A percentile compares a stretch with the other conserved stretches of the same genome.
phyloP scores from a whole-genome alignment of 1,284 basidiomycete genomes.

The Ustilago tritici region DNA sequence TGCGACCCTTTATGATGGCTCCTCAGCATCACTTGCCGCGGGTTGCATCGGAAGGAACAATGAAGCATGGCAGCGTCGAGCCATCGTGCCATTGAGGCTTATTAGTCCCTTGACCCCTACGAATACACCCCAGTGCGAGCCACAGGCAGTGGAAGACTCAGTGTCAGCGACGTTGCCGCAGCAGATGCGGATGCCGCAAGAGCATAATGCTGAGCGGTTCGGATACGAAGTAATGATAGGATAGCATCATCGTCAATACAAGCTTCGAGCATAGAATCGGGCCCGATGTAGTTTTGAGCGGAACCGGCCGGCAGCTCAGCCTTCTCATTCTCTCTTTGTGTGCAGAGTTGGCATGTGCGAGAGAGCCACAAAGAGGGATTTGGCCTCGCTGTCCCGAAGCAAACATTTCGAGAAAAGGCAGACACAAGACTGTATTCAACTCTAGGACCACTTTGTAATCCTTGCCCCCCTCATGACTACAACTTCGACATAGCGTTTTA shows the following conservation, averaged over 20 bases:
- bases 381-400: conserved; percentile 5
- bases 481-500: neutral
- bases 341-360: neutral
- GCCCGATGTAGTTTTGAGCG: neutral
- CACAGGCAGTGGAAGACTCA: no score
- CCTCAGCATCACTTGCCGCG: no score
- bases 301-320: neutral
- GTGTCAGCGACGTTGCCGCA: no score
- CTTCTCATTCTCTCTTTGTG: neutral
- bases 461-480: neutral
- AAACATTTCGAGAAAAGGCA: neutral
- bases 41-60: no score
- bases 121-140: no score
- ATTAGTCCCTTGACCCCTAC: no score
- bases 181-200: neutral
- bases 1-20: neutral
- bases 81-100: no score
- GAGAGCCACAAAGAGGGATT: conserved; percentile 3
- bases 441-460: neutral
- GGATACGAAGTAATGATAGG: neutral
- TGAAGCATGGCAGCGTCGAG: no score
- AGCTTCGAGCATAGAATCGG: neutral
- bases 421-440: neutral
- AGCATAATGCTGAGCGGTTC: neutral
- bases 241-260: neutral